Evolutionary conservation across 139 green algal species (phyloP).

Genomic region (Micromonas pusilla): DNA sequence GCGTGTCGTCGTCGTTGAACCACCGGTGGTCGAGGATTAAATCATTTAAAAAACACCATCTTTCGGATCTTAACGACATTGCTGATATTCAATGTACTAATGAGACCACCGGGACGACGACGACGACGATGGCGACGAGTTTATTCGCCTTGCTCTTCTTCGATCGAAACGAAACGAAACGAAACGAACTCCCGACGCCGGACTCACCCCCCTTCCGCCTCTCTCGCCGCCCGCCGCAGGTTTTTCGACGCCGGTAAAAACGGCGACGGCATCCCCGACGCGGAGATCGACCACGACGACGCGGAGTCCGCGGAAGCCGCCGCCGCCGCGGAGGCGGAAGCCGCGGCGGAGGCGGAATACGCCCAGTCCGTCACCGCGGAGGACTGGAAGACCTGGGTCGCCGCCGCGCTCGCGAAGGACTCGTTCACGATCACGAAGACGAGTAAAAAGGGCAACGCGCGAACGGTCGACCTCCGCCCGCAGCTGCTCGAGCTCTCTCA

Average conservation of each 20-base stretch:
- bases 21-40: background rate
- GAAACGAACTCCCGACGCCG: no score
- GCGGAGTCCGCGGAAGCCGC: background rate
- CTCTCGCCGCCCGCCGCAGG: background rate
- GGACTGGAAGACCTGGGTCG: conserved; percentile 9
- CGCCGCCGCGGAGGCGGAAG: background rate
- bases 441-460: conserved; percentile 9
- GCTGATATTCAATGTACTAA: background rate
- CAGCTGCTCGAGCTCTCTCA: conserved; percentile 39
- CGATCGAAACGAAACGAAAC: no score
- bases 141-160: no score
- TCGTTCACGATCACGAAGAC: conserved; percentile 34
- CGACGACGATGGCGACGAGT: no score
- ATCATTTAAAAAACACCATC: background rate
- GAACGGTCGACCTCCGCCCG: conserved; percentile 28
- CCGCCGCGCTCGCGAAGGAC: conserved; percentile 23
- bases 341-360: background rate
- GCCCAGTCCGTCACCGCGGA: background rate
- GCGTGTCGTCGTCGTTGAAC: background rate
- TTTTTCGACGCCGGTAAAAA: background rate
- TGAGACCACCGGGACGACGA: background rate
- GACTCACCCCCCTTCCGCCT: no score
- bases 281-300: background rate
- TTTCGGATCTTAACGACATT: background rate
- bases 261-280: background rate